phyloP scores from a whole-genome alignment of 129 eudicot species.

The Daucus carota region DNA sequence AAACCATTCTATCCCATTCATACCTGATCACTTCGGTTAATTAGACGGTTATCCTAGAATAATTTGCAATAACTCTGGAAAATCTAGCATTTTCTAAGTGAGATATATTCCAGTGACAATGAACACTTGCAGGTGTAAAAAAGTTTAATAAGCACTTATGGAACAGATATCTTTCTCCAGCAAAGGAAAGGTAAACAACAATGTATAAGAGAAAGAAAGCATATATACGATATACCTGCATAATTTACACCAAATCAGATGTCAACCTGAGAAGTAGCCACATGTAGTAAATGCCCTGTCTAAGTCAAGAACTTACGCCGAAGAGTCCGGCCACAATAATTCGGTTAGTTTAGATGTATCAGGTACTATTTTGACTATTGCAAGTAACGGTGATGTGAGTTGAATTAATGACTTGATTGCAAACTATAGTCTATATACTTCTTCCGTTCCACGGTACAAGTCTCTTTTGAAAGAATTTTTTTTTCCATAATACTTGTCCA shows the following conservation, averaged over 20 bases:
- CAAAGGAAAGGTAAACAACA: not conserved
- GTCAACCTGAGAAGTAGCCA: too few relatives aligned
- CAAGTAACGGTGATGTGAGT: too few relatives aligned
- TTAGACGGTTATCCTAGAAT: not conserved
- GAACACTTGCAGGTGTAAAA: not conserved
- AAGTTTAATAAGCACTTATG: not conserved
- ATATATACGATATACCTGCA: slow-evolving; percentile 73
- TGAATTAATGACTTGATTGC: too few relatives aligned
- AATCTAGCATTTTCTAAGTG: not conserved
- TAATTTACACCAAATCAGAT: slow-evolving; percentile 88
- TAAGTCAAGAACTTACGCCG: too few relatives aligned
- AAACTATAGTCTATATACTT: too few relatives aligned
- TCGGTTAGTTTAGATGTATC: too few relatives aligned
- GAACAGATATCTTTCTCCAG: not conserved
- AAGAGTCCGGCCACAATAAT: too few relatives aligned
- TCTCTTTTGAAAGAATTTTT: too few relatives aligned
- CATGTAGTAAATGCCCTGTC: too few relatives aligned
- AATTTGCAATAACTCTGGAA: not conserved
- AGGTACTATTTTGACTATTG: too few relatives aligned
- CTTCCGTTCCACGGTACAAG: too few relatives aligned
- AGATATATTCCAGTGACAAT: not conserved
- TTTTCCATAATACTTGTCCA: too few relatives aligned
- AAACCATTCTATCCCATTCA: not conserved
- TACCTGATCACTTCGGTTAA: not conserved
- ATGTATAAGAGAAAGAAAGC: not conserved